Percentiles rank a stretch among this genome's conserved stretches.
Conservation (phyloP, 164 flowering plant species). For the Pachysandra terminalis region DNA sequence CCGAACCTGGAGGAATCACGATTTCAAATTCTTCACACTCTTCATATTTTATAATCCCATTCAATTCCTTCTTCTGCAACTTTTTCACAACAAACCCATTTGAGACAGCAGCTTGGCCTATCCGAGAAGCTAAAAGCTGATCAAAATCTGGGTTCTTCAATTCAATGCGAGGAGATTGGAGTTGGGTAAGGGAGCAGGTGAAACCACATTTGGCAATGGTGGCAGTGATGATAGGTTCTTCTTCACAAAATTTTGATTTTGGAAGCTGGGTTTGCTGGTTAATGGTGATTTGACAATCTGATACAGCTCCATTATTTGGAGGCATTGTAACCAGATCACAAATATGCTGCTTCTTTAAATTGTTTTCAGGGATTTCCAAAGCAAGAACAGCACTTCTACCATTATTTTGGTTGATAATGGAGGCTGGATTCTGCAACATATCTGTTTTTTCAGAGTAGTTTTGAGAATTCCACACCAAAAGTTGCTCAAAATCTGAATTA, state of each 20-base stretch:
- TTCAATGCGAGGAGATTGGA: conserved; percentile 15
- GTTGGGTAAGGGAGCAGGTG: conserved; percentile 27
- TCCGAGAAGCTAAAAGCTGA: conserved; percentile 25
- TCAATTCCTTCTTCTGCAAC: conserved; percentile 24
- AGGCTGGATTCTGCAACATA: neutral
- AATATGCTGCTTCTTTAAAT: neutral
- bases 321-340: neutral
- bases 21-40: conserved; percentile 56
- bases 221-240: conserved; percentile 28
- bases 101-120: conserved; percentile 31
- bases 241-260: neutral
- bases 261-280: neutral
- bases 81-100: conserved; percentile 66
- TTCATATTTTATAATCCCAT: conserved; percentile 24
- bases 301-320: neutral
- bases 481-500: conserved; percentile 1
- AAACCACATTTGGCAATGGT: conserved; percentile 37
- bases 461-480: neutral
- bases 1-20: conserved; percentile 62
- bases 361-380: neutral
- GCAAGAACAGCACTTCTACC: neutral
- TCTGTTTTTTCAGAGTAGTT: neutral
- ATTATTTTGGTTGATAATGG: neutral
- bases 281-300: neutral
- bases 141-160: conserved; percentile 27